Evolutionary conservation across 345 rosid species (phyloP).

Genomic region (Hibiscus syriacus): DNA sequence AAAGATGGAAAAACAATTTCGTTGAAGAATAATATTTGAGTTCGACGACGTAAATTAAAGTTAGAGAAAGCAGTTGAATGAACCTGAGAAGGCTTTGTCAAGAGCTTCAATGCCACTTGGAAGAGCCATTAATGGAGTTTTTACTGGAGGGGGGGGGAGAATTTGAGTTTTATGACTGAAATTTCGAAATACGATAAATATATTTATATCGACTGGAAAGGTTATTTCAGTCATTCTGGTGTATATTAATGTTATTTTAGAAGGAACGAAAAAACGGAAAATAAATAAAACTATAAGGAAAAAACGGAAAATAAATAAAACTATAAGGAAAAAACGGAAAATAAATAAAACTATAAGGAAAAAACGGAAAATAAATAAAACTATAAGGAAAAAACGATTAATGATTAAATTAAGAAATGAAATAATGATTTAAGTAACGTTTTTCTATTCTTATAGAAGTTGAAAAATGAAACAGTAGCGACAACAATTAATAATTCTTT

Average conservation of each 20-base stretch:
- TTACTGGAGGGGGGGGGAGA: neutral
- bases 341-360: too few relatives aligned
- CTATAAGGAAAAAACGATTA: neutral
- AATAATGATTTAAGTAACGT: neutral
- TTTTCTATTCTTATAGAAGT: neutral
- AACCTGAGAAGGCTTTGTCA: constrained; percentile 67
- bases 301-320: too few relatives aligned
- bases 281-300: too few relatives aligned
- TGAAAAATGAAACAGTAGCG: neutral
- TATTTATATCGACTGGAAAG: constrained; percentile 27
- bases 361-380: too few relatives aligned
- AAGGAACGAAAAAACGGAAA: too few relatives aligned
- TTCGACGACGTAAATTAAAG: neutral
- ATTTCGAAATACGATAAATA: neutral
- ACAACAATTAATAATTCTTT: neutral
- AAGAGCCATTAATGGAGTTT: constrained; percentile 38
- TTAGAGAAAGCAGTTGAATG: neutral
- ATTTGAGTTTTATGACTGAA: neutral
- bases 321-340: too few relatives aligned
- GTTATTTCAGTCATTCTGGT: constrained; percentile 32
- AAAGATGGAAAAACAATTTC: neutral
- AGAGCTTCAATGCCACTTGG: constrained; percentile 41
- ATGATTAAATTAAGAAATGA: neutral
- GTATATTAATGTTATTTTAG: neutral
- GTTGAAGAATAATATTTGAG: neutral